Base-by-base conservation (phyloP, 306 rosid genomes). In the Fagus sylvatica region DNA sequence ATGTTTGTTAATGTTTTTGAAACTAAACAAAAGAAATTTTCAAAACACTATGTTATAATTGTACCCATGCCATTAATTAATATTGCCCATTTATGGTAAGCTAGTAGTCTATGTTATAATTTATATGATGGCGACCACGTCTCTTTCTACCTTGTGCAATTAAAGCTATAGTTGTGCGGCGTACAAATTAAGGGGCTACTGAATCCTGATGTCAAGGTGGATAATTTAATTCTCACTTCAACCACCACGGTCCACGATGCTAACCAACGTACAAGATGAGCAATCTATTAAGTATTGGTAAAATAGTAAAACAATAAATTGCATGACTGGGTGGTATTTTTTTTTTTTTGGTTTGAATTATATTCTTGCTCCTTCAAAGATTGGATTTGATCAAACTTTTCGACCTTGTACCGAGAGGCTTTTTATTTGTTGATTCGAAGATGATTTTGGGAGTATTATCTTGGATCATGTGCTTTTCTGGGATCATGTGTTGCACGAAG, bases 391-490 rank as follows among this genome's bases (percentile, higher is more conserved):
- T 71, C 41, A 51, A 78, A 57, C 32, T 69, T 69, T 33, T 60
- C 40, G 17, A 34, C 37, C 60, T 7, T 37, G 30, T 57, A 49
- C 70, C 4, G 37, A 64, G 16, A 53, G 65, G 4, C 1, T 9
- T 9, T 30, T 11, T n/a, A 6, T 46, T 65, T 51, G 82, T 76
- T 71, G 13, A 77, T 48, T 61, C 74, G 57, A 70, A 71, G 80
- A 60, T 54, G 73, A 70, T 79, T 40, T 75, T 82, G 72, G 77
- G 79, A 77, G 48, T 77, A 71, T 48, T 84, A 79, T 85, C 83
- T 85, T 75, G 88, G 95, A 86, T 88, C 92, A 65, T 79, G 92
- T 62, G 42, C 1, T 62, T 73, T 77, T 79, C 62, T 69, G 82
- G 92, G 87, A 88, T 86, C 90, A 73, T 70, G 89, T 56, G 85